Evolutionary conservation across 495 filamentous ascomycete species (phyloP).

Genomic region (Neurospora sp.): DNA sequence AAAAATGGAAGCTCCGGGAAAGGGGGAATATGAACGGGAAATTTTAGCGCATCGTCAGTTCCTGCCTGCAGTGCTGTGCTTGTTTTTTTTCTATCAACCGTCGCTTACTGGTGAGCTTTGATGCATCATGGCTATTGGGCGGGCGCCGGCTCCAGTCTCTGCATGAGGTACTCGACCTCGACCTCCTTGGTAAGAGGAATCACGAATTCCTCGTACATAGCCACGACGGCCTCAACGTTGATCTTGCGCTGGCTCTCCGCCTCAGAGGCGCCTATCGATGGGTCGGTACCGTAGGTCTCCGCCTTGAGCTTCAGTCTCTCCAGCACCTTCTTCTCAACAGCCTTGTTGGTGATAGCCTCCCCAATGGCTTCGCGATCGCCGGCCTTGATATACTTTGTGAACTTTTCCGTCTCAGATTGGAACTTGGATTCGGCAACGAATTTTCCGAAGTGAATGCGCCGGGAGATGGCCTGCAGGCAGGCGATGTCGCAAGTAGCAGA

Average conservation of each 20-base stretch:
- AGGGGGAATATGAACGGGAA: background rate
- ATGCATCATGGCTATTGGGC: background rate
- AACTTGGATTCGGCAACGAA: constrained; percentile 99
- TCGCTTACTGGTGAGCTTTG: background rate
- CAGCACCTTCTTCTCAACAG: constrained; percentile 86
- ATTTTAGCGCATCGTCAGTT: background rate
- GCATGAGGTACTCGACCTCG: constrained; percentile 96
- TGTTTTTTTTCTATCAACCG: background rate
- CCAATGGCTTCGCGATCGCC: constrained; percentile 73
- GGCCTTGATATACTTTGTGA: constrained; percentile 67
- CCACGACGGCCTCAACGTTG: constrained; percentile 82
- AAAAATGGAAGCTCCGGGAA: background rate
- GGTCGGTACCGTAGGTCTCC: constrained; percentile 90
- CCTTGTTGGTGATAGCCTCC: constrained; percentile 78
- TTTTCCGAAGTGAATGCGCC: constrained; percentile 95
- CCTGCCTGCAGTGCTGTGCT: background rate
- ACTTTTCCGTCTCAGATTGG: constrained; percentile 66
- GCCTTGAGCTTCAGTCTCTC: constrained; percentile 84
- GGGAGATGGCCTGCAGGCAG: constrained; percentile 82
- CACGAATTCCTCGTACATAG: constrained; percentile 91
- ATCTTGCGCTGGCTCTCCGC: constrained; percentile 52
- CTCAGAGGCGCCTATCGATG: constrained; percentile 29
- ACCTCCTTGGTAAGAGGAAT: constrained; percentile 96
- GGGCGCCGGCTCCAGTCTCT: constrained; percentile 51
- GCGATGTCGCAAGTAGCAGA: constrained; percentile 84